Conservation (phyloP, 2,329 filamentous ascomycete species). For the Alternaria sp. region DNA sequence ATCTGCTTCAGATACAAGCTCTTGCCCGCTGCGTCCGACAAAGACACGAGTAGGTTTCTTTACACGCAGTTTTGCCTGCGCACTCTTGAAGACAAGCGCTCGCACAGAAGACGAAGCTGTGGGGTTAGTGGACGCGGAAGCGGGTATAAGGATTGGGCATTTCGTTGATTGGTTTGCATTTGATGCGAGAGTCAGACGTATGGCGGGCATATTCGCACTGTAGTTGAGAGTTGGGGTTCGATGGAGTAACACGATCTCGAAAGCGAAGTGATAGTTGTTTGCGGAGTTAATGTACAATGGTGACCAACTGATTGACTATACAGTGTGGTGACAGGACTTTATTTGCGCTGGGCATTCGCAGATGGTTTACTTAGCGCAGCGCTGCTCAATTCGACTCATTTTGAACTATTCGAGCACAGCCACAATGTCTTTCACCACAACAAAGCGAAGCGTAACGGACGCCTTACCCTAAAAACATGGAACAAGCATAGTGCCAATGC, state of each 20-base stretch:
- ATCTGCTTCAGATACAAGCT: conserved; percentile 34
- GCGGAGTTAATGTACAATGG: too few relatives aligned
- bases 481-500: not conserved
- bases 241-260: not conserved
- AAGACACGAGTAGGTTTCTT: conserved; percentile 39
- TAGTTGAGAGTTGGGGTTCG: not conserved
- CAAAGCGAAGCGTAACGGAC: not conserved
- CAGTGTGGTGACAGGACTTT: not conserved
- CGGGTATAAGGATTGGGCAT: conserved; percentile 35
- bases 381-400: conserved; percentile 24
- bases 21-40: conserved; percentile 31
- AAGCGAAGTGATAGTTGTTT: not conserved
- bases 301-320: too few relatives aligned
- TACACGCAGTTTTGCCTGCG: conserved; percentile 39
- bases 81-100: conserved; percentile 36
- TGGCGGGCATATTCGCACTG: conserved; percentile 18
- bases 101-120: conserved; percentile 23
- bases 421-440: not conserved
- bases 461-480: not conserved
- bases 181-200: conserved; percentile 39
- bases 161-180: conserved; percentile 41
- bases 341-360: not conserved
- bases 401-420: not conserved
- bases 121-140: conserved; percentile 23
- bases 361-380: not conserved